Percentiles rank a stretch among this genome's conserved stretches.
Conservation (phyloP, 1,139 yeast species). For the Pichia sp. region DNA sequence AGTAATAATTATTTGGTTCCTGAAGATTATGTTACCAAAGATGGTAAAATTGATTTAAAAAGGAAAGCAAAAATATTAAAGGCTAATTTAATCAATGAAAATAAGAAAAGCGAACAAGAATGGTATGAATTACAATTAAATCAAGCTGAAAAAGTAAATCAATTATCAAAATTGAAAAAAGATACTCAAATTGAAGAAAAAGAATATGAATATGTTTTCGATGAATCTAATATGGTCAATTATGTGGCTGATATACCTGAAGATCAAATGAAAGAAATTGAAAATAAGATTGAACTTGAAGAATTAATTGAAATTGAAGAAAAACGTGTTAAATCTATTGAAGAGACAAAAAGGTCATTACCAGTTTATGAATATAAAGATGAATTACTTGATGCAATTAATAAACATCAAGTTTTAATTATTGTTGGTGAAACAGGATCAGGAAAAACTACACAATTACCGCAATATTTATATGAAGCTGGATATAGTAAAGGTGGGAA, state of each 20-base stretch:
- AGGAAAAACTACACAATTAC: conserved; percentile 93
- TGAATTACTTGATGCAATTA: conserved; percentile 57
- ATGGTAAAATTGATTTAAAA: conserved; percentile 48
- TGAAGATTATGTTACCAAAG: conserved; percentile 46
- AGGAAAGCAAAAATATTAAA: conserved; percentile 40
- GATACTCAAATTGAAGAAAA: conserved; percentile 27
- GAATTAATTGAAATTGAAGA: conserved; percentile 37
- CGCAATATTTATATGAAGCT: conserved; percentile 80
- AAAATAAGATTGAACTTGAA: conserved; percentile 26
- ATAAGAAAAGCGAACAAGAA: conserved; percentile 32
- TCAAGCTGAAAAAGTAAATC: conserved; percentile 36
- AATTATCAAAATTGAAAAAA: conserved; percentile 26
- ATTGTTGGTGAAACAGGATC: conserved; percentile 98
- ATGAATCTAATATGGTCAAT: conserved; percentile 52
- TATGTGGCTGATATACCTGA: conserved; percentile 48
- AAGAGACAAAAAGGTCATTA: conserved; percentile 52
- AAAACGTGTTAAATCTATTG: conserved; percentile 34
- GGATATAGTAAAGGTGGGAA: conserved; percentile 54
- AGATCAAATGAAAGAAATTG: conserved; percentile 27
- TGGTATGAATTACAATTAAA: conserved; percentile 64
- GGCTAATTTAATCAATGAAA: conserved; percentile 18
- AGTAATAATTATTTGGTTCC: conserved; percentile 48
- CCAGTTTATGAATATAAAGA: conserved; percentile 71
- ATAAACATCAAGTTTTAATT: conserved; percentile 64
- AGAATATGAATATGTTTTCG: conserved; percentile 74